Percentiles rank a stretch among this genome's conserved stretches.
These are phyloP conservation scores for Cryomyces minteri DNA, from an alignment of 495 filamentous ascomycete species.

Conservation along the genomic window DNA sequence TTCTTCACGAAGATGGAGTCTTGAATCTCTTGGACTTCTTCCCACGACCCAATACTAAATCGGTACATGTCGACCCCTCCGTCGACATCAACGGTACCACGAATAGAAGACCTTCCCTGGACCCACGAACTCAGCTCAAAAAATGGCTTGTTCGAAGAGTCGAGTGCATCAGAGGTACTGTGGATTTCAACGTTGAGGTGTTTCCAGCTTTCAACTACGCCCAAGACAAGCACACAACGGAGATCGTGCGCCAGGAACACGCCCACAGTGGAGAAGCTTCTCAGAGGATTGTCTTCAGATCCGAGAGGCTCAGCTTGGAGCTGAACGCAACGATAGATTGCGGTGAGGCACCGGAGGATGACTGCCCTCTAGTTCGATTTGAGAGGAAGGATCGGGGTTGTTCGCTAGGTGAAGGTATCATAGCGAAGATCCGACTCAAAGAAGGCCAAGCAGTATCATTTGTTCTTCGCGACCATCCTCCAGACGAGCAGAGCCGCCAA, in stretches of 20 bases:
- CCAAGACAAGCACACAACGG: constrained; percentile 33
- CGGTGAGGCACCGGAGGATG: constrained; percentile 19
- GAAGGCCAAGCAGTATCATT: constrained; percentile 53
- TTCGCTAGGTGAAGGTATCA: constrained; percentile 36
- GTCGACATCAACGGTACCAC: background rate
- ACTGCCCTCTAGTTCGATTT: constrained; percentile 30
- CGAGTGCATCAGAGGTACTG: constrained; percentile 44
- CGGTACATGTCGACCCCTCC: background rate
- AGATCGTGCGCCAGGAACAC: constrained; percentile 20
- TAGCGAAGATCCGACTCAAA: constrained; percentile 32
- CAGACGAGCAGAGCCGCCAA: constrained; percentile 4
- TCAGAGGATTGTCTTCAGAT: constrained; percentile 40
- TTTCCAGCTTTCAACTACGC: constrained; percentile 59
- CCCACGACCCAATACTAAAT: constrained; percentile 34
- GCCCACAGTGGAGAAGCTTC: constrained; percentile 23
- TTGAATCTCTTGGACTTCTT: constrained; percentile 58
- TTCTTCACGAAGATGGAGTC: constrained; percentile 52
- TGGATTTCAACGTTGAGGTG: constrained; percentile 44
- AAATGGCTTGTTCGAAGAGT: constrained; percentile 43
- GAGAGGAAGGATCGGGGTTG: constrained; percentile 29
- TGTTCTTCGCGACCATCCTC: constrained; percentile 38
- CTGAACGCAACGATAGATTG: constrained; percentile 44
- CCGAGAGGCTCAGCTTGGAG: constrained; percentile 35
- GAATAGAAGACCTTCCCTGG: background rate
- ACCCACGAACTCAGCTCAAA: constrained; percentile 13